Conservation (phyloP, 495 filamentous ascomycete genomes). For the Apodospora peruviana region DNA sequence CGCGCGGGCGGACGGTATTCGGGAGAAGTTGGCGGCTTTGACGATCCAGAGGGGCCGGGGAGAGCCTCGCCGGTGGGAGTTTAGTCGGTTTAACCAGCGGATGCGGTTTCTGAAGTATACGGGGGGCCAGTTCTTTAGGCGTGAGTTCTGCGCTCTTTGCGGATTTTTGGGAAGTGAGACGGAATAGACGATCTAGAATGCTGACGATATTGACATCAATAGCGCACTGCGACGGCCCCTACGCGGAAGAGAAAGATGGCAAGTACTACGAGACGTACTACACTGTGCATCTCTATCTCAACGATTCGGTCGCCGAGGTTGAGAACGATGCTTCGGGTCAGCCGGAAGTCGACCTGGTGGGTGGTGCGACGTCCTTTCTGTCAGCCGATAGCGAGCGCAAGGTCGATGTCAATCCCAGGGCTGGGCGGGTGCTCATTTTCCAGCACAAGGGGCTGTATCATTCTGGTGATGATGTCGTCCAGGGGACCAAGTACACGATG, state of each 20-base stretch:
- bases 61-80: conserved; percentile 34
- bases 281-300: conserved; percentile 83
- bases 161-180: neutral
- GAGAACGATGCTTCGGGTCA: too few species aligned
- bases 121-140: conserved; percentile 68
- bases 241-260: conserved; percentile 50
- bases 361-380: conserved; percentile 63
- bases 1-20: conserved; percentile 20
- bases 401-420: conserved; percentile 62
- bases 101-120: conserved; percentile 77
- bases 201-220: neutral
- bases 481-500: conserved; percentile 73
- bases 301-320: conserved; percentile 42
- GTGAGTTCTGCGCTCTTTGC: conserved; percentile 31
- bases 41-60: conserved; percentile 1
- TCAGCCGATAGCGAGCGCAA: conserved; percentile 38
- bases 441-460: conserved; percentile 67
- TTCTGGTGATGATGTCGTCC: conserved; percentile 65
- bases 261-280: conserved; percentile 53
- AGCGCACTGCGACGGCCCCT: conserved; percentile 73
- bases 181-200: neutral
- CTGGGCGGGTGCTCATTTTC: conserved; percentile 69
- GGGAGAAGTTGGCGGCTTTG: conserved; percentile 19
- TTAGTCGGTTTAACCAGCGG: conserved; percentile 66
- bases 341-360: conserved; percentile 39